A percentile compares a stretch with the other conserved stretches of the same genome.
phyloP scores from a whole-genome alignment of 306 rosid species.

The Trifolium pratense region DNA sequence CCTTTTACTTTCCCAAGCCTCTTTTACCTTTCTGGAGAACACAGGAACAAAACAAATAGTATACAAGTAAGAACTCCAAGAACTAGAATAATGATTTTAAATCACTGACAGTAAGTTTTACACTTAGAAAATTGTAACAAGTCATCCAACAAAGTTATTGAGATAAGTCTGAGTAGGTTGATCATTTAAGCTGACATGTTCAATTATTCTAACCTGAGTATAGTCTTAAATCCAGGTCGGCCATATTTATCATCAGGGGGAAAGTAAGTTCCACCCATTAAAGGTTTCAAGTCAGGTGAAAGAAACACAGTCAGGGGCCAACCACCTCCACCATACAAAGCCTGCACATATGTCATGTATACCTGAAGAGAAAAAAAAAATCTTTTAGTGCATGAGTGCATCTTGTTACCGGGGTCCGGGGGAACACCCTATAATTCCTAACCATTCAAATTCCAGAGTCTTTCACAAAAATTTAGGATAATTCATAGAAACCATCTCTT shows the following conservation, averaged over 20 bases:
- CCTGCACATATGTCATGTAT: conserved; percentile 97
- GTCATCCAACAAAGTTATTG: conserved; percentile 10
- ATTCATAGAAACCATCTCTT: neutral
- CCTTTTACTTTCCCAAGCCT: conserved; percentile 78
- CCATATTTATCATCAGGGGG: conserved; percentile 91
- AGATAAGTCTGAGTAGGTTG: conserved; percentile 16
- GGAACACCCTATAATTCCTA: conserved; percentile 24
- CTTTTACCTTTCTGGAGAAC: conserved; percentile 80
- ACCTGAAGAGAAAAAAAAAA: conserved; percentile 56
- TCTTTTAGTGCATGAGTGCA: conserved; percentile 37
- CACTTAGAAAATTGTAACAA: neutral
- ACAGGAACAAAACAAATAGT: conserved; percentile 33
- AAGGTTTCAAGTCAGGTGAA: conserved; percentile 92
- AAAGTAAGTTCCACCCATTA: conserved; percentile 98
- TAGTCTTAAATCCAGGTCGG: conserved; percentile 86
- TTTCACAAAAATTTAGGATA: neutral
- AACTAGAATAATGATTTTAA: conserved; percentile 22
- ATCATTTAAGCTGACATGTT: conserved; percentile 32
- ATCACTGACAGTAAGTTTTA: conserved; percentile 25
- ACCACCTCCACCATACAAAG: conserved; percentile 97
- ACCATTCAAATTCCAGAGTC: conserved; percentile 30
- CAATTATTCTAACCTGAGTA: conserved; percentile 72
- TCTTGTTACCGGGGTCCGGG: conserved; percentile 25
- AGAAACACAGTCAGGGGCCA: conserved; percentile 94
- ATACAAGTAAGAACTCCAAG: conserved; percentile 26